Evolutionary conservation across 1,284 basidiomycete species (phyloP), one percentile per base, ranked within the genome.

Genomic region (Austroboletus novae-zelandiae): DNA sequence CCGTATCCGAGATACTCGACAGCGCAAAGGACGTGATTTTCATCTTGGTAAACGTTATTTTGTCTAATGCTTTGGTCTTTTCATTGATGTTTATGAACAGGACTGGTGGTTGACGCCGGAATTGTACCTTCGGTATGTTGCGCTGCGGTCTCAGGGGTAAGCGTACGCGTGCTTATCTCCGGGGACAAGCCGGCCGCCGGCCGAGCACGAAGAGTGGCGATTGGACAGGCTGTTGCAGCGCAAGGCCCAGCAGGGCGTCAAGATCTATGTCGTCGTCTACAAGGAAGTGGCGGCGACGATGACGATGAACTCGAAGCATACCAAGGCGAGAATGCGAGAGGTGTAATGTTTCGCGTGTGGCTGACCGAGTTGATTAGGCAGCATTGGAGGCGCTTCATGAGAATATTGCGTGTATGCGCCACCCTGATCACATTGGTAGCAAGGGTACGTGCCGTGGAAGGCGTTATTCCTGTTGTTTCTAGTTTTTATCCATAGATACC

Each of bases 71-170:
- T 27, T 5, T 40, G 14, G 18, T 46, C 18, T 41, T 37, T 17
- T 32, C n/a, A 36, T 47, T 59, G 20, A 64, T 5, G 40, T 13
- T 13, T 32, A 11, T 41, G 44, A 17, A 25, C 53, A 87, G 79
- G 92, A 94, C 61, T 95, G 92, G 89, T 91, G 88, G 94, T 80
- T 97, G 51, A 89, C 89, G 0, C 94, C 94, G 1, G 94, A 97
- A 65, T 73, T 97, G 5, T 94, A 93, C 69, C 84, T 97, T 23
- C 86, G 65, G 64, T 66, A 34, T 6, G 55, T 52, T 25, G 47
- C 17, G 5, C 25, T 9, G 23, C 17, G 30, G 8, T 20, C 30
- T 29, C 18, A 44, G 14, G 34, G 34, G 31, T 31, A n/a, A n/a
- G n/a, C n/a, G n/a, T 41, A 30, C 14, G 36, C n/a, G 36, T 40